Conservation (phyloP, 2,329 filamentous ascomycete genomes). For the Dendryphion nanum region DNA sequence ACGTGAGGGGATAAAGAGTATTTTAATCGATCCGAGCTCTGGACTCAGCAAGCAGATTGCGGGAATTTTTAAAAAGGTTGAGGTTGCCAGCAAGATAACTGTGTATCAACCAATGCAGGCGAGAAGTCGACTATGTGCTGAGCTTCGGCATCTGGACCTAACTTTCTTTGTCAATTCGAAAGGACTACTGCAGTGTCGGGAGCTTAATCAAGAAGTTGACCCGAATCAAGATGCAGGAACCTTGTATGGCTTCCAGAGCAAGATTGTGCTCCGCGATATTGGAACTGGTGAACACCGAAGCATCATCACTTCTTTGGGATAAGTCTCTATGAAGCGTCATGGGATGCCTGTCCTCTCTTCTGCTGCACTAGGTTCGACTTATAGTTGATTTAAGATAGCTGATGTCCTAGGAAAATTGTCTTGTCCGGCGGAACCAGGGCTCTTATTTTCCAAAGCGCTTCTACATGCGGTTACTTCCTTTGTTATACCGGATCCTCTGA, state of each 20-base stretch:
- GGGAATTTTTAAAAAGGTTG: constrained; percentile 51
- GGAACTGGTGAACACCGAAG: constrained; percentile 43
- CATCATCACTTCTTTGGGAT: constrained; percentile 53
- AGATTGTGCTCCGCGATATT: constrained; percentile 52
- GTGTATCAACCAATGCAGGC: constrained; percentile 45
- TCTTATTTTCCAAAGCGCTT: constrained; percentile 57
- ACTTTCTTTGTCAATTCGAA: constrained; percentile 50
- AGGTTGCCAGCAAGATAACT: constrained; percentile 41
- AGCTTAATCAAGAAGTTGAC: constrained; percentile 51
- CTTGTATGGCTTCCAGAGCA: constrained; percentile 57
- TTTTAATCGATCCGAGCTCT: constrained; percentile 51
- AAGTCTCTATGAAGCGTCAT: constrained; percentile 22
- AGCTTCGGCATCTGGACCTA: constrained; percentile 53
- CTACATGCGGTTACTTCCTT: constrained; percentile 55
- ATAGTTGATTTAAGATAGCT: constrained; percentile 54
- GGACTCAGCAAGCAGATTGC: constrained; percentile 40
- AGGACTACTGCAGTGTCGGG: constrained; percentile 45
- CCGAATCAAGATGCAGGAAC: constrained; percentile 58
- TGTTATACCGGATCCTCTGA: constrained; percentile 51
- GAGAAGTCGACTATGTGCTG: constrained; percentile 45
- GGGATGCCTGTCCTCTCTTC: constrained; percentile 45
- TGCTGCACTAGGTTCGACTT: constrained; percentile 27
- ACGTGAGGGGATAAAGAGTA: constrained; percentile 18
- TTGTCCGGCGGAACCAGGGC: constrained; percentile 53
- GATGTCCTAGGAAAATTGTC: constrained; percentile 53